Evolutionary conservation across 2,329 filamentous ascomycete genomes (phyloP).

Genomic region (Penicillium sp.): DNA sequence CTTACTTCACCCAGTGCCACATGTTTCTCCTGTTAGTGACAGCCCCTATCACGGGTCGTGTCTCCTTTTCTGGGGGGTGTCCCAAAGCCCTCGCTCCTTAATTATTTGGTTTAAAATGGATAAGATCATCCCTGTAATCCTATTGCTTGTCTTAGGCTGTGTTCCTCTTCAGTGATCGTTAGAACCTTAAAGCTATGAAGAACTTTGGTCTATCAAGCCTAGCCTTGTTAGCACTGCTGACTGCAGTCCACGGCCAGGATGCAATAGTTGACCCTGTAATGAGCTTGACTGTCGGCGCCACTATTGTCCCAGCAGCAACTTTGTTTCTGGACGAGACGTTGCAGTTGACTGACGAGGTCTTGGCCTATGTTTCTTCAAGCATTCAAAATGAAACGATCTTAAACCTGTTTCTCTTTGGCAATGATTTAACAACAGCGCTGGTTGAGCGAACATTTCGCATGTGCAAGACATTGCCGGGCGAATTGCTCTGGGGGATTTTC

Average conservation of each 20-base stretch:
- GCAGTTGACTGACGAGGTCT: constrained; percentile 42
- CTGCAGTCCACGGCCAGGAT: constrained; percentile 2
- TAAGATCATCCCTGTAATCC: too few relatives aligned
- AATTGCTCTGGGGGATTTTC: constrained; percentile 36
- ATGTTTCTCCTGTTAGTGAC: too few relatives aligned
- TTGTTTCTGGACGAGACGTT: constrained; percentile 29
- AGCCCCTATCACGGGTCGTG: too few relatives aligned
- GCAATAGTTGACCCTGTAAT: constrained; percentile 2
- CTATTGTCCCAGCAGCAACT: constrained; percentile 27
- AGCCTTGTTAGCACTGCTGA: constrained; percentile 7
- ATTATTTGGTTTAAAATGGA: too few relatives aligned
- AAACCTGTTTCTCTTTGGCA: constrained; percentile 40
- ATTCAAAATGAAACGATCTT: constrained; percentile 35
- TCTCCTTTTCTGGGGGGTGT: too few relatives aligned
- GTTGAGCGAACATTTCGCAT: constrained; percentile 48
- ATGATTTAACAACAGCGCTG: constrained; percentile 12
- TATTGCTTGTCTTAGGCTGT: too few relatives aligned
- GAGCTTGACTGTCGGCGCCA: constrained; percentile 15
- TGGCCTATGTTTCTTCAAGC: constrained; percentile 38
- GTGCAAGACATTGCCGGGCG: constrained; percentile 31
- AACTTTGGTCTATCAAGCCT: constrained; percentile 1
- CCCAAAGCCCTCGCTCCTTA: too few relatives aligned
- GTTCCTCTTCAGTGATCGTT: too few relatives aligned
- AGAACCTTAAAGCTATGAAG: constrained; percentile 4
- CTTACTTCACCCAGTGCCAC: too few relatives aligned